Conservation (phyloP, 2,329 filamentous ascomycete genomes). For the Pseudogymnoascus sp. region DNA sequence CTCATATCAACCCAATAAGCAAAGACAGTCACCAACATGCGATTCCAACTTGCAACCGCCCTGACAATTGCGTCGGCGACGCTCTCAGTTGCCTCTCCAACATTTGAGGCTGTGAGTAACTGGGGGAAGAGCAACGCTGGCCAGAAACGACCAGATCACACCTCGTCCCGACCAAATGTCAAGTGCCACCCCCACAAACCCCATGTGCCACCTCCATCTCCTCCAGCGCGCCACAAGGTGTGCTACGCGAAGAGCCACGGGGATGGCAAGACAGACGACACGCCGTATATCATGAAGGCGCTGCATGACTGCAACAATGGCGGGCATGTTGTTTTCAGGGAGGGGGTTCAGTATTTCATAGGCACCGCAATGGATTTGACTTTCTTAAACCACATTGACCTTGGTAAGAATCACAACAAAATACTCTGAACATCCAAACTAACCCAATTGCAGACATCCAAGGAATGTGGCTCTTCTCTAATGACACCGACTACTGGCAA, state of each 20-base stretch:
- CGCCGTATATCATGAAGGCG: constrained; percentile 45
- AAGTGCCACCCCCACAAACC: constrained; percentile 11
- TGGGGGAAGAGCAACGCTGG: constrained; percentile 17
- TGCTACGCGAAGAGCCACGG: constrained; percentile 23
- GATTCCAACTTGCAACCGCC: constrained; percentile 21
- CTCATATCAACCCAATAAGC: background rate
- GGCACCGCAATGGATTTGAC: constrained; percentile 56
- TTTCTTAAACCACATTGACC: constrained; percentile 54
- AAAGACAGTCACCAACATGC: constrained; percentile 21
- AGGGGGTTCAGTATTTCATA: constrained; percentile 52
- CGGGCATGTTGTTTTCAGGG: constrained; percentile 45
- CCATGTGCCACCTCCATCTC: background rate
- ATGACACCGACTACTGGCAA: constrained; percentile 63
- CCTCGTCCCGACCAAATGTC: constrained; percentile 21
- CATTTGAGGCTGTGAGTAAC: constrained; percentile 18
- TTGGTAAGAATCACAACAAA: constrained; percentile 37
- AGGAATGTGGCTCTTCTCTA: constrained; percentile 56
- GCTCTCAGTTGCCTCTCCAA: constrained; percentile 22
- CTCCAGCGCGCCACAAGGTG: background rate
- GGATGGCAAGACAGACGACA: constrained; percentile 37
- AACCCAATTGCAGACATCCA: constrained; percentile 39
- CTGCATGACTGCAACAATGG: constrained; percentile 44
- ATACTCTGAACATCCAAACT: background rate
- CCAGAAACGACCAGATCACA: constrained; percentile 18
- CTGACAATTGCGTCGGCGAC: constrained; percentile 23